Evolutionary conservation across 1,284 basidiomycete species (phyloP), one percentile per base, ranked within the genome.

Genomic region (Leucoagaricus sp.): DNA sequence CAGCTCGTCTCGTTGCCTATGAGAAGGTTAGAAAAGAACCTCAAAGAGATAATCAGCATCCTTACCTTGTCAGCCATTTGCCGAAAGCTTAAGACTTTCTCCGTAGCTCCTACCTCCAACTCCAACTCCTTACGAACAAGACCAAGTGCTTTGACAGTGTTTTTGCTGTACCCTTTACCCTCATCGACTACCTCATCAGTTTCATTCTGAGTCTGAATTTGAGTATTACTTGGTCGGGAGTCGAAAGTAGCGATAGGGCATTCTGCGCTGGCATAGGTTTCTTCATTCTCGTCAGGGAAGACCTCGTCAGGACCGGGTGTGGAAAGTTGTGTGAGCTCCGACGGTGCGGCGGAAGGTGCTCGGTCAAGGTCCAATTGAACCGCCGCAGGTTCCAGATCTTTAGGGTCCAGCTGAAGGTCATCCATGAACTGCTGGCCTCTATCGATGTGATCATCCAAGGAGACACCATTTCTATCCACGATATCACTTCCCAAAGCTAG

Each of bases 211-310:
- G 75, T 68, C 41, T 70, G 69, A 8, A 68, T 59, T 60, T 79
- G 75, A 49, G 71, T 71, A 21, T 63, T 53, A 1, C 58, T 61
- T 34, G 64, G 76, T 49, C 87, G 84, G 40, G 81, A 74, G 67
- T 96, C 95, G 68, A 97, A 97, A 61, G 85, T 78, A 4, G 89
- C 87, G 59, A 97, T 89, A 0, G 90, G 89, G 67, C 92, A 92
- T 29, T 82, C 79, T 29, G 80, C 76, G 68, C 92, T 86, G 7
- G 85, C 85, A 63, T 86, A 89, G 4, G 78, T 78, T 63, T 83
- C 83, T 15, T 84, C 79, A 21, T 77, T 81, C 58, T 89, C 86
- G 49, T 82, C 86, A 44, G 68, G 57, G 6, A 64, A 58, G 19
- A 75, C 63, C n/a, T 70, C 80, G 7, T 85, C 86, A 4, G 80